A percentile compares a stretch with the other conserved stretches of the same genome.
Conservation (phyloP, 352 stramenopile species). For the Globisporangium uncinulatum region DNA sequence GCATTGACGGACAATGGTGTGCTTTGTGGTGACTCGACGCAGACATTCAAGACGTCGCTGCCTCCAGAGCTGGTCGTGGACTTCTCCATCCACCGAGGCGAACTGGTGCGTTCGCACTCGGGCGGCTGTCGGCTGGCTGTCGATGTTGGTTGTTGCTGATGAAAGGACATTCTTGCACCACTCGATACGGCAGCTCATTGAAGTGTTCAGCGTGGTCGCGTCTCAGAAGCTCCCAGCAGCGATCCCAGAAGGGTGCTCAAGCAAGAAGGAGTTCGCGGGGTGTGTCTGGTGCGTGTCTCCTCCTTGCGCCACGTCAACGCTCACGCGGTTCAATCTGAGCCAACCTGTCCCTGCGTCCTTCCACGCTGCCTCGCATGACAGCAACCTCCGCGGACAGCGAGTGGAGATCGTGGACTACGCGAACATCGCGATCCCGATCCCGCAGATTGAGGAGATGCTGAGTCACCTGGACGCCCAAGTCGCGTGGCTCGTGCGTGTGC, state of each 20-base stretch:
- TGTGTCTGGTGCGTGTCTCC: slow-evolving; percentile 55
- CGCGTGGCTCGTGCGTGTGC: slow-evolving; percentile 54
- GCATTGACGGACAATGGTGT: not conserved
- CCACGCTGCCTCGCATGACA: slow-evolving; percentile 11
- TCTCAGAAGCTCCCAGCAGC: slow-evolving; percentile 47
- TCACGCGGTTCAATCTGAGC: not conserved
- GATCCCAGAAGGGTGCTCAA: slow-evolving; percentile 60
- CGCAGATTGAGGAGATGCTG: slow-evolving; percentile 78
- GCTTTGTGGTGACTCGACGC: not conserved
- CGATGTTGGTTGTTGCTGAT: not conserved
- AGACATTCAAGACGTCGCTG: slow-evolving; percentile 70
- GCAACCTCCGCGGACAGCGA: slow-evolving; percentile 63
- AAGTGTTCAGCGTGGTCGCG: slow-evolving; percentile 54
- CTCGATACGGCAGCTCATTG: slow-evolving; percentile 42
- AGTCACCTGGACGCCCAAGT: slow-evolving; percentile 58
- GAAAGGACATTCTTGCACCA: not conserved
- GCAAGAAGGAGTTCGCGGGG: slow-evolving; percentile 75
- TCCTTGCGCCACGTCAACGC: not conserved
- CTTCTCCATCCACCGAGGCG: slow-evolving; percentile 76
- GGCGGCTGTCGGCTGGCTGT: too few relatives aligned
- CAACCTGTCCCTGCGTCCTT: not conserved
- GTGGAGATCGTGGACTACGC: slow-evolving; percentile 79
- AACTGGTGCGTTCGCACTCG: slow-evolving; percentile 36
- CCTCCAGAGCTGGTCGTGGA: slow-evolving; percentile 74
- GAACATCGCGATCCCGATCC: slow-evolving; percentile 58